phyloP scores from a whole-genome alignment of 139 green algal species.

The Yamagishiella unicocca region DNA sequence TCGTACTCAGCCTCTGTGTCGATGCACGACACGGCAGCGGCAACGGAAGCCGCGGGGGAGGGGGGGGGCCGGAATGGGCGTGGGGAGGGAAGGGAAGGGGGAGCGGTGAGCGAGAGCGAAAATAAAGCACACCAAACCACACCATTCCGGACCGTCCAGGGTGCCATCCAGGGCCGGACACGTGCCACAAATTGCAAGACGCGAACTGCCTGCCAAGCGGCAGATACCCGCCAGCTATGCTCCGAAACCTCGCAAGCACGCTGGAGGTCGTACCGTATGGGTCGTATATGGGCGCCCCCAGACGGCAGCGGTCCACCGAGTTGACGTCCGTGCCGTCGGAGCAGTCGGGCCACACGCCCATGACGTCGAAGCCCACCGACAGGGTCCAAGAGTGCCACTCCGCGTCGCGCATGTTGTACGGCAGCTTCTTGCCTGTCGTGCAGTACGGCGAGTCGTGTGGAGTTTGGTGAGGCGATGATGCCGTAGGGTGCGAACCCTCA shows the following conservation, averaged over 20 bases:
- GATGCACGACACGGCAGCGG: too few relatives aligned
- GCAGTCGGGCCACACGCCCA: constrained; percentile 71
- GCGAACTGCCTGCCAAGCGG: too few relatives aligned
- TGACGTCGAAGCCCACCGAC: constrained; percentile 66
- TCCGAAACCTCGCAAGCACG: too few relatives aligned
- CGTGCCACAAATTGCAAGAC: too few relatives aligned
- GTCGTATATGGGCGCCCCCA: constrained; percentile 43
- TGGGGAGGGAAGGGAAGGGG: neutral
- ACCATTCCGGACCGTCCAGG: too few relatives aligned
- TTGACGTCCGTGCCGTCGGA: constrained; percentile 68
- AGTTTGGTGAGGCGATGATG: neutral
- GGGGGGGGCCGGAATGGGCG: too few relatives aligned
- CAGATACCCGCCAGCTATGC: too few relatives aligned
- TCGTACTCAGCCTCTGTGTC: constrained; percentile 33
- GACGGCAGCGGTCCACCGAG: constrained; percentile 48
- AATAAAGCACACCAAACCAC: too few relatives aligned
- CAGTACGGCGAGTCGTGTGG: neutral
- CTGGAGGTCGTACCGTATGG: constrained; percentile 30
- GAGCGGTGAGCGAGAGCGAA: neutral
- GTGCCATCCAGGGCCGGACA: too few relatives aligned
- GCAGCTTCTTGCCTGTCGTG: constrained; percentile 60
- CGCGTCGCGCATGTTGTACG: constrained; percentile 67
- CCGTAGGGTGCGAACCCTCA: too few relatives aligned
- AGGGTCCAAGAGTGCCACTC: constrained; percentile 59
- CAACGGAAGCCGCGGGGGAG: too few relatives aligned